Conservation (phyloP, 129 eudicot genomes). For the Ambrosia artemisiifolia region DNA sequence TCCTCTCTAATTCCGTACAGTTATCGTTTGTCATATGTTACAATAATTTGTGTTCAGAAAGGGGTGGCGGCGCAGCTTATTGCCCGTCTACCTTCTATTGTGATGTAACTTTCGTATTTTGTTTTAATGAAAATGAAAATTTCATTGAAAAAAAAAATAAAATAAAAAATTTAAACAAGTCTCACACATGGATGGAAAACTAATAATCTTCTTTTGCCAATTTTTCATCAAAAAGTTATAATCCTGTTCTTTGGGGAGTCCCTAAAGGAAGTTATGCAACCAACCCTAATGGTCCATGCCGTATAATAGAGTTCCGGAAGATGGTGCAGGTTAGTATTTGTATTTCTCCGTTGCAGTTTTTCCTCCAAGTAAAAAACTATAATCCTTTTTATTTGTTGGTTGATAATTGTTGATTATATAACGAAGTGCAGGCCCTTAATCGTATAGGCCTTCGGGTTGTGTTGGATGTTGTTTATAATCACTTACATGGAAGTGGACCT, state of each 20-base stretch:
- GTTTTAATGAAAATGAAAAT: no score
- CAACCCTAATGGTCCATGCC: conserved; percentile 67
- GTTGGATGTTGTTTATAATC: conserved; percentile 95
- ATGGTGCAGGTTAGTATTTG: conserved; percentile 77
- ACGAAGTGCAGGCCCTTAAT: conserved; percentile 71
- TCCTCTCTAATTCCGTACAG: background rate
- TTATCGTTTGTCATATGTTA: background rate
- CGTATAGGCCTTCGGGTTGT: conserved; percentile 82
- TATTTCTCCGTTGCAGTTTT: background rate
- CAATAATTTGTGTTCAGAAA: background rate
- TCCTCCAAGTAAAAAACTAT: background rate
- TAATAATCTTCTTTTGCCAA: background rate
- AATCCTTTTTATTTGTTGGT: background rate
- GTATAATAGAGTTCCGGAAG: conserved; percentile 80
- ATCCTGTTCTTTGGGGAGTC: conserved; percentile 95
- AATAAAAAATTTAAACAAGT: background rate
- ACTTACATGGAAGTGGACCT: conserved; percentile 86
- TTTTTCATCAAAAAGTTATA: conserved; percentile 44
- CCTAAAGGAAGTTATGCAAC: conserved; percentile 99
- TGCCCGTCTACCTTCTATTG: no score
- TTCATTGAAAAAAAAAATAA: no score
- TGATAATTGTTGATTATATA: background rate
- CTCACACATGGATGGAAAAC: background rate
- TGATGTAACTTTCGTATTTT: no score
- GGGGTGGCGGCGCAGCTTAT: no score